Evolutionary conservation across 192 early-diverging fungal species (phyloP).

Genomic region (Haplosporangium gracile): DNA sequence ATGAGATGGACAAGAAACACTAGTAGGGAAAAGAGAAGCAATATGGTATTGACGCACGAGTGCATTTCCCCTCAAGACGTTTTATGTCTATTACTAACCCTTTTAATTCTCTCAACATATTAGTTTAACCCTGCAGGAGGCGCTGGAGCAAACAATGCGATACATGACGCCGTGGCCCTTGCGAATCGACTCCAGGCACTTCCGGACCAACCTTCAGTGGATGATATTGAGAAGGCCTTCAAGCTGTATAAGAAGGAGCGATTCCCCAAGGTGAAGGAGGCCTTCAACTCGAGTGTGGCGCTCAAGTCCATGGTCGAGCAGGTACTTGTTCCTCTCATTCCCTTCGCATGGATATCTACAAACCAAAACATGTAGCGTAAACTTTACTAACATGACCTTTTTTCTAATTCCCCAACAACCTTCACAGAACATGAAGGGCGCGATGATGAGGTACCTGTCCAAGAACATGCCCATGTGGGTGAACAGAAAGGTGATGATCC

Average conservation of each 20-base stretch:
- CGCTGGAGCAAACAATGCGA: background rate
- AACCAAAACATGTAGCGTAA: background rate
- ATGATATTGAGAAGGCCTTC: slow-evolving; percentile 12
- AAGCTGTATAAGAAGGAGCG: slow-evolving; percentile 9
- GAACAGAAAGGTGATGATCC: background rate
- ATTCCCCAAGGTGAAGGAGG: background rate
- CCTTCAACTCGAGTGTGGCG: slow-evolving; percentile 5
- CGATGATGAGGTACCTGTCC: slow-evolving; percentile 1
- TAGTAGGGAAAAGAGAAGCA: background rate
- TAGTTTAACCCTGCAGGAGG: slow-evolving; percentile 1
- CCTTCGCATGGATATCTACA: background rate
- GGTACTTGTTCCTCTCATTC: background rate
- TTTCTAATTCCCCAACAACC: background rate
- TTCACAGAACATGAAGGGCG: background rate
- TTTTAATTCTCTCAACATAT: background rate
- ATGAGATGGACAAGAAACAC: background rate
- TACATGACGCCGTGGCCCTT: slow-evolving; percentile 18
- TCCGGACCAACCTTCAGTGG: background rate
- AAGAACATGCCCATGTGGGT: slow-evolving; percentile 14
- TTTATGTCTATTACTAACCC: background rate
- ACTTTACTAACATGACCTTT: background rate
- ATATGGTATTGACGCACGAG: no score
- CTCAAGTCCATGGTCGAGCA: slow-evolving; percentile 6
- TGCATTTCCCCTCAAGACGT: no score
- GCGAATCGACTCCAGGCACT: slow-evolving; percentile 8